A percentile compares a stretch with the other conserved stretches of the same genome.
Evolutionary conservation across 805 yeast genomes (phyloP).

Genomic region (Candida ficus): DNA sequence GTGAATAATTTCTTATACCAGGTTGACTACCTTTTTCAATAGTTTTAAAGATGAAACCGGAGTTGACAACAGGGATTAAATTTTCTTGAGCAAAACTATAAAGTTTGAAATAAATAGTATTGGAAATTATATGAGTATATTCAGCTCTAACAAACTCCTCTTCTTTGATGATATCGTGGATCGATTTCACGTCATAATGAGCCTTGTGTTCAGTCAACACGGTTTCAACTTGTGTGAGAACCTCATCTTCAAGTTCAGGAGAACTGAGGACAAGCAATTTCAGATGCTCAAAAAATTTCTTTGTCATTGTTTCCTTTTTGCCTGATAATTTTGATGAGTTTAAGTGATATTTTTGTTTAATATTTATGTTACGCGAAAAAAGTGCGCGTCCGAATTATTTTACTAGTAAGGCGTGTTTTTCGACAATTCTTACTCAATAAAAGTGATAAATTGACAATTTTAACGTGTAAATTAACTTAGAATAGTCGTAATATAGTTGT

Average conservation of each 20-base stretch:
- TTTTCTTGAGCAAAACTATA: conserved; percentile 35
- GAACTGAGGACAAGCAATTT: conserved; percentile 19
- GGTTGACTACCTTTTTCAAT: conserved; percentile 34
- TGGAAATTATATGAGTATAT: conserved; percentile 47
- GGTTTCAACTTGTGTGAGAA: conserved; percentile 14
- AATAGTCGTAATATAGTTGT: too few species aligned
- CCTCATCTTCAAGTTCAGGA: conserved; percentile 10
- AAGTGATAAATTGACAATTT: too few species aligned
- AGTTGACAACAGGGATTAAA: conserved; percentile 62
- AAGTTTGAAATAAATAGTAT: conserved; percentile 42
- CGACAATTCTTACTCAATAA: background rate
- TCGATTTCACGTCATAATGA: conserved; percentile 15
- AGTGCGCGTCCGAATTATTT: background rate
- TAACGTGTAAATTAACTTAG: too few species aligned
- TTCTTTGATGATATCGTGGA: conserved; percentile 17
- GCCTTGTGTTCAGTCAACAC: conserved; percentile 25
- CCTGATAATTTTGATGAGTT: background rate
- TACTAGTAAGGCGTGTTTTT: background rate
- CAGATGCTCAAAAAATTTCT: conserved; percentile 19
- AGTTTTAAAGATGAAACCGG: conserved; percentile 56
- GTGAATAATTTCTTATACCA: conserved; percentile 59
- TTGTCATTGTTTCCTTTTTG: conserved; percentile 8
- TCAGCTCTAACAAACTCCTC: conserved; percentile 18
- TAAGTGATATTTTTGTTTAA: background rate
- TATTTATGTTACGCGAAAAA: background rate